phyloP scores from a whole-genome alignment of 371 early-diverging fungal genomes.

The Massospora cicadina region DNA sequence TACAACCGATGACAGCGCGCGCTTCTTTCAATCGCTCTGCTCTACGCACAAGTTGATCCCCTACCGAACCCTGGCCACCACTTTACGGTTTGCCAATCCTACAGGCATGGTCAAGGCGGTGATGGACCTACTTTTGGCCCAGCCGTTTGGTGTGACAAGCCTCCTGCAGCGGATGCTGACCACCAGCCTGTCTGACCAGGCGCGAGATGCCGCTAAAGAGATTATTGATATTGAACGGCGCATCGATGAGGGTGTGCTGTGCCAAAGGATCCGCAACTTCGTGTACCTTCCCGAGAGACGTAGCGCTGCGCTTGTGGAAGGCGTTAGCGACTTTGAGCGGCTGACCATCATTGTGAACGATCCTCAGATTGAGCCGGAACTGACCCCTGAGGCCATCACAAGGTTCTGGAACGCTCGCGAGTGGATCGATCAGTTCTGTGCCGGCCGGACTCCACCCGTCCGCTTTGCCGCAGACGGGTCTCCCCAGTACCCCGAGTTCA shows the following conservation, averaged over 20 bases:
- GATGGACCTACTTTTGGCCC: slow-evolving; percentile 39
- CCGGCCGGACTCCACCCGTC: slow-evolving; percentile 19
- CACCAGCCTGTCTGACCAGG: slow-evolving; percentile 29
- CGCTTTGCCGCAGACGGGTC: background rate
- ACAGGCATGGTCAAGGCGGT: slow-evolving; percentile 39
- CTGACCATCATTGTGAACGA: slow-evolving; percentile 15
- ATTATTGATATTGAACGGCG: slow-evolving; percentile 24
- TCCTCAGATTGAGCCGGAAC: background rate
- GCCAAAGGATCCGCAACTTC: slow-evolving; percentile 33
- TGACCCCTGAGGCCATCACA: slow-evolving; percentile 10
- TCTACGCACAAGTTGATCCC: slow-evolving; percentile 37
- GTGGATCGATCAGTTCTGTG: slow-evolving; percentile 13
- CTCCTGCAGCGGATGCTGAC: slow-evolving; percentile 38
- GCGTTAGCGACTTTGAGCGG: slow-evolving; percentile 10
- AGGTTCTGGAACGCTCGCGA: background rate
- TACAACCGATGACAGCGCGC: slow-evolving; percentile 32
- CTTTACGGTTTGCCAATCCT: slow-evolving; percentile 40
- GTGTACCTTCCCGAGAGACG: slow-evolving; percentile 21
- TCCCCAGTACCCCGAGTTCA: background rate
- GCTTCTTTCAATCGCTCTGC: slow-evolving; percentile 31
- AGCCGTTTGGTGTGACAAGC: slow-evolving; percentile 39
- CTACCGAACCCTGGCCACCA: slow-evolving; percentile 32
- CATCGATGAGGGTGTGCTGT: slow-evolving; percentile 27
- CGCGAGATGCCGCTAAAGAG: slow-evolving; percentile 27
- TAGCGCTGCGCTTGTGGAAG: slow-evolving; percentile 9